Evolutionary conservation across 2,329 filamentous ascomycete species (phyloP).

Genomic region (Cercospora zeae-maydis): DNA sequence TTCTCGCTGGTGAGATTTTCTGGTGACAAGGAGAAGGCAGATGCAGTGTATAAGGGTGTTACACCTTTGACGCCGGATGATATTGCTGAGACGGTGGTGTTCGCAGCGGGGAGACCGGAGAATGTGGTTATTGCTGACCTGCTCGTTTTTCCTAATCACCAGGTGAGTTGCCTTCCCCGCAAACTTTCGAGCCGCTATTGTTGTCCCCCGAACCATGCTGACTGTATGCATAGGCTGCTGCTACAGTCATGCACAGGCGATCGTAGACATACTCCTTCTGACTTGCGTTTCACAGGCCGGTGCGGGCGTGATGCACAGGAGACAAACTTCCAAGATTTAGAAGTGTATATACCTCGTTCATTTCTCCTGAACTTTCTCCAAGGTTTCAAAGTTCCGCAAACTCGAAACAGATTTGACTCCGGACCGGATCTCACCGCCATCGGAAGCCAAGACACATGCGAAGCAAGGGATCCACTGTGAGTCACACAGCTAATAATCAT

Average conservation of each 20-base stretch:
- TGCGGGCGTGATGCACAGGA: constrained; percentile 8
- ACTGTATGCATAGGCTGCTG: constrained; percentile 16
- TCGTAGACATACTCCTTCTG: not conserved
- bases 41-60: constrained; percentile 81
- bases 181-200: constrained; percentile 43
- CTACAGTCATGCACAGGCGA: constrained; percentile 17
- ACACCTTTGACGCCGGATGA: constrained; percentile 86
- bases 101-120: constrained; percentile 75
- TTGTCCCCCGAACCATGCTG: constrained; percentile 17
- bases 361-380: not conserved
- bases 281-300: constrained; percentile 1
- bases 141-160: constrained; percentile 82
- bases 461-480: too few species aligned
- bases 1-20: constrained; percentile 86
- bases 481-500: not conserved
- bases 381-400: not conserved
- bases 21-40: constrained; percentile 83
- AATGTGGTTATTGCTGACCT: constrained; percentile 90
- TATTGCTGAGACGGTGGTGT: constrained; percentile 87
- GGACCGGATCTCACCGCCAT: too few species aligned
- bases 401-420: too few species aligned
- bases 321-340: constrained; percentile 1
- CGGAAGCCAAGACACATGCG: too few species aligned
- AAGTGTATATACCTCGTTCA: not conserved
- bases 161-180: constrained; percentile 58